Conservation (phyloP, 2,329 filamentous ascomycete genomes). For the Teratosphaeria destructans region DNA sequence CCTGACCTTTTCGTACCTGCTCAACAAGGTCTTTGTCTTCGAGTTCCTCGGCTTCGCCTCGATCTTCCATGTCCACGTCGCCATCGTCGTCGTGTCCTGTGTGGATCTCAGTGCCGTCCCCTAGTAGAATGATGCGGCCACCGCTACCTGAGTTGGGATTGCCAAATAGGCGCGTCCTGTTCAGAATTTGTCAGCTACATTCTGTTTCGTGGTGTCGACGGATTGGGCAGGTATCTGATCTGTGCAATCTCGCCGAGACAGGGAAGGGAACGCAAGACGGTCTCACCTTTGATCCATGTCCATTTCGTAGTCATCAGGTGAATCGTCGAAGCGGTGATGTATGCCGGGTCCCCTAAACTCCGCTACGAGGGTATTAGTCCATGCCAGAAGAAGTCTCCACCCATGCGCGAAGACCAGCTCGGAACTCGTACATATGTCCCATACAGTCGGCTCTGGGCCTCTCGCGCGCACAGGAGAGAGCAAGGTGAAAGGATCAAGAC, state of each 20-base stretch:
- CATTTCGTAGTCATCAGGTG: conserved; percentile 56
- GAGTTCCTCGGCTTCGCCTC: conserved; percentile 50
- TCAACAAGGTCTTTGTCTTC: conserved; percentile 74
- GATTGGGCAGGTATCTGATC: background rate
- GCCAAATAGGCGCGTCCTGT: conserved; percentile 54
- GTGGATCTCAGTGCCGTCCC: conserved; percentile 86
- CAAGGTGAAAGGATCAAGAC: conserved; percentile 38
- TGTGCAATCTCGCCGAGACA: background rate
- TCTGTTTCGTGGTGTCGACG: background rate
- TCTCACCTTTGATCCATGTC: conserved; percentile 48
- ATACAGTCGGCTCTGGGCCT: conserved; percentile 36
- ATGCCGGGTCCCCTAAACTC: conserved; percentile 40
- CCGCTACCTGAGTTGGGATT: conserved; percentile 41
- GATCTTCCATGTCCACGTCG: conserved; percentile 89
- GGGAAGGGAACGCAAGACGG: background rate
- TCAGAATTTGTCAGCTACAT: background rate
- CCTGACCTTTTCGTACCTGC: conserved; percentile 61
- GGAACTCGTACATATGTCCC: conserved; percentile 21
- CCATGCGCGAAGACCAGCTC: background rate
- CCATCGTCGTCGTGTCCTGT: conserved; percentile 53
- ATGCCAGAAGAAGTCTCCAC: background rate
- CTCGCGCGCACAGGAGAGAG: conserved; percentile 8
- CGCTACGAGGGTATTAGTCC: conserved; percentile 28
- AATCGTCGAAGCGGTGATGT: conserved; percentile 41
- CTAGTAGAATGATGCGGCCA: conserved; percentile 85